Conservation (phyloP, 129 eudicot species). For the Helichrysum umbraculigerum region DNA sequence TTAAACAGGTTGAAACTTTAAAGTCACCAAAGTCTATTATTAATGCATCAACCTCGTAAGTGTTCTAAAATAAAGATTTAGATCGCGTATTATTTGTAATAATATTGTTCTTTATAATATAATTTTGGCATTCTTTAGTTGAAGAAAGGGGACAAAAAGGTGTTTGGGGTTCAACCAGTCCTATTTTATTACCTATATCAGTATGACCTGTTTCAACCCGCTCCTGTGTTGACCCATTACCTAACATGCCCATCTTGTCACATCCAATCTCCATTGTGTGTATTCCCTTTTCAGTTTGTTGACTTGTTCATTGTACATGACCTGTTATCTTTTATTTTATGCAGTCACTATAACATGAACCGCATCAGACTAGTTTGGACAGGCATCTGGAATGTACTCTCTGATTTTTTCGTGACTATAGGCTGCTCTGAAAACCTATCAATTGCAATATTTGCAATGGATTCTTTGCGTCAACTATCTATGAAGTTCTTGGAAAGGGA, state of each 20-base stretch:
- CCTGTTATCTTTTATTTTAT: conserved; percentile 16
- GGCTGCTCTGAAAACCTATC: conserved; percentile 97
- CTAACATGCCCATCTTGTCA: conserved; percentile 4
- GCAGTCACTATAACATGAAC: conserved; percentile 98
- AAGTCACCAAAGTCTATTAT: neutral
- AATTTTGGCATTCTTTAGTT: neutral
- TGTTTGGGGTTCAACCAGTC: neutral
- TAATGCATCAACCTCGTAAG: neutral
- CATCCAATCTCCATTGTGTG: neutral
- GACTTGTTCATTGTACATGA: neutral
- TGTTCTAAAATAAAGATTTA: neutral
- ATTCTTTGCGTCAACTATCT: conserved; percentile 89
- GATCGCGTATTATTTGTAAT: neutral
- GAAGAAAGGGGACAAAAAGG: conserved; percentile 1
- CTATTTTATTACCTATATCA: neutral
- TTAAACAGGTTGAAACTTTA: neutral
- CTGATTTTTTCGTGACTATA: conserved; percentile 85
- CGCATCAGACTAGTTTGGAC: conserved; percentile 99
- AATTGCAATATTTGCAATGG: conserved; percentile 99
- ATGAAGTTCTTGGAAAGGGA: conserved; percentile 98
- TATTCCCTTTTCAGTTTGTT: neutral
- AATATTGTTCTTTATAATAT: neutral
- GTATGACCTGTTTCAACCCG: neutral
- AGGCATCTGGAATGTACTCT: conserved; percentile 86
- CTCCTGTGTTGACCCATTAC: neutral